A percentile compares a stretch with the other conserved stretches of the same genome.
Conservation (phyloP, 768 basidiomycete genomes). For the Agrocybe pediades region DNA sequence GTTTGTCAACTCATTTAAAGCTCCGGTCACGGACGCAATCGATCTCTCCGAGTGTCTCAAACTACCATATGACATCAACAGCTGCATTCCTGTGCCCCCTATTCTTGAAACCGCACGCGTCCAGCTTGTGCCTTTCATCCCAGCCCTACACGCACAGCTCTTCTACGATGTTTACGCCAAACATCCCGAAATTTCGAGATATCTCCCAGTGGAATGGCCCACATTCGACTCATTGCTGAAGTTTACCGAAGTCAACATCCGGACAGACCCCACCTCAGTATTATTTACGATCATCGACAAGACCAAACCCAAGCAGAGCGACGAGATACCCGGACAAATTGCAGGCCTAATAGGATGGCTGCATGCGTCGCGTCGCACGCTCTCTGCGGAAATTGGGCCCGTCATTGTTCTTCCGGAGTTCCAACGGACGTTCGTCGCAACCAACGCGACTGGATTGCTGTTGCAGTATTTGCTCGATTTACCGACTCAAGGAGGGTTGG, state of each 20-base stretch:
- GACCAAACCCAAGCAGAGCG: slow-evolving; percentile 27
- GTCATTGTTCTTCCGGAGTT: slow-evolving; percentile 49
- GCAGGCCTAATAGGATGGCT: slow-evolving; percentile 54
- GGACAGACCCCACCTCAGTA: slow-evolving; percentile 23
- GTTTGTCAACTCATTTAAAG: neutral
- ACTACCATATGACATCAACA: slow-evolving; percentile 37
- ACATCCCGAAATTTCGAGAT: slow-evolving; percentile 33
- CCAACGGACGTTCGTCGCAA: slow-evolving; percentile 49
- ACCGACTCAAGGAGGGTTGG: slow-evolving; percentile 44
- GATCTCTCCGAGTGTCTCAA: slow-evolving; percentile 4
- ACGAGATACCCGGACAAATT: slow-evolving; percentile 27
- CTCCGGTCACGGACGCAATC: neutral
- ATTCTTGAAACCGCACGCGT: slow-evolving; percentile 40
- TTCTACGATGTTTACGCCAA: slow-evolving; percentile 22
- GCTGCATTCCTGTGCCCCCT: slow-evolving; percentile 39
- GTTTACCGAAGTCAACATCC: slow-evolving; percentile 27
- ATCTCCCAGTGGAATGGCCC: slow-evolving; percentile 40
- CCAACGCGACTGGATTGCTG: slow-evolving; percentile 43
- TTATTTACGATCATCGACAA: slow-evolving; percentile 54
- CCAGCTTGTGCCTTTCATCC: slow-evolving; percentile 45
- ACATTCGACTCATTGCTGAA: slow-evolving; percentile 29
- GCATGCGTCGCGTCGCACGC: slow-evolving; percentile 30
- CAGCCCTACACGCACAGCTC: slow-evolving; percentile 29
- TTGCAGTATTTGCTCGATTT: slow-evolving; percentile 40
- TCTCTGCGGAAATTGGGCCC: slow-evolving; percentile 48